Conservation (phyloP, 2,329 filamentous ascomycete genomes). For the Verticillium nubilum region DNA sequence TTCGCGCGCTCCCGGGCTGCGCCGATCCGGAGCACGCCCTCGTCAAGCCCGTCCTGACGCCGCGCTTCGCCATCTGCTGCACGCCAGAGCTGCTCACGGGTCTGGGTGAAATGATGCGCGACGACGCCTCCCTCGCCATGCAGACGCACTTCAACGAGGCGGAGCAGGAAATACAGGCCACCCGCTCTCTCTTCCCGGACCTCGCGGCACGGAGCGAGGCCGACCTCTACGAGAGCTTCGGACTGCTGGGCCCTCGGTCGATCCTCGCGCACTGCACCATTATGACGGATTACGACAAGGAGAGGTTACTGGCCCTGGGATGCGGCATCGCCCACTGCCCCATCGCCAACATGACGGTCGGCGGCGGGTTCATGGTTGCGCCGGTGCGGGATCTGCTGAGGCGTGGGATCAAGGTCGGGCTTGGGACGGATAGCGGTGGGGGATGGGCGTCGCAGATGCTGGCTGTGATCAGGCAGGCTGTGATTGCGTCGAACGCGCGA, state of each 20-base stretch:
- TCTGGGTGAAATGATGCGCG: conserved; percentile 45
- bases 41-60: conserved; percentile 47
- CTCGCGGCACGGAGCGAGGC: conserved; percentile 44
- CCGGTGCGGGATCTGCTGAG: conserved; percentile 52
- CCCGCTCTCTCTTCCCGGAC: conserved; percentile 47
- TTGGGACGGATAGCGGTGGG: conserved; percentile 61
- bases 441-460: conserved; percentile 57
- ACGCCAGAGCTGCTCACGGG: conserved; percentile 46
- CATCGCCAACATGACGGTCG: conserved; percentile 57
- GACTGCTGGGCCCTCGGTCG: conserved; percentile 46
- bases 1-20: conserved; percentile 26
- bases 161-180: conserved; percentile 52
- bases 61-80: conserved; percentile 58
- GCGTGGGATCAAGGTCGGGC: conserved; percentile 56
- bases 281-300: conserved; percentile 51
- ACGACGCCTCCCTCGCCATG: conserved; percentile 46
- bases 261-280: conserved; percentile 65
- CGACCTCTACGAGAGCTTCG: conserved; percentile 52
- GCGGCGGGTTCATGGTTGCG: conserved; percentile 57
- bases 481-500: conserved; percentile 46
- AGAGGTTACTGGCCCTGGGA: conserved; percentile 34
- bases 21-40: conserved; percentile 23
- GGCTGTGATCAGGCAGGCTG: conserved; percentile 51
- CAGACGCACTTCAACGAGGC: conserved; percentile 67
- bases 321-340: conserved; percentile 63